These are phyloP conservation scores for Penicillium riverlandense DNA, from an alignment of 495 filamentous ascomycete genomes.

Conservation along the genomic window DNA sequence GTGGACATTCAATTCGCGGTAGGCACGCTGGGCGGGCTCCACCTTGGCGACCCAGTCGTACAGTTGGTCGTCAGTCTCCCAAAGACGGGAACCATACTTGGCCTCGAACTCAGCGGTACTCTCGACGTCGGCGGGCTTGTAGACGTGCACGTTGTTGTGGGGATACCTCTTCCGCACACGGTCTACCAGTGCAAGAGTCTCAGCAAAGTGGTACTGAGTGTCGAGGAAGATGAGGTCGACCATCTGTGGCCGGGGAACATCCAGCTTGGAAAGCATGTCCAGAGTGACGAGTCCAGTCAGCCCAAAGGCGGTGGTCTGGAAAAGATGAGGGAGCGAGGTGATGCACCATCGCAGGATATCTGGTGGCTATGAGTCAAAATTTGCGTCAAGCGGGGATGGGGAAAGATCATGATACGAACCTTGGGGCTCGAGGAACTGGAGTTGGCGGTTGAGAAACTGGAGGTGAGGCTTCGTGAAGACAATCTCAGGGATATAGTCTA, in stretches of 20 bases:
- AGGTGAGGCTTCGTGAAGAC: slow-evolving; percentile 86
- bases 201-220: slow-evolving; percentile 90
- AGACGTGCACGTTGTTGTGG: slow-evolving; percentile 73
- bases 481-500: slow-evolving; percentile 62
- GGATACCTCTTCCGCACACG: slow-evolving; percentile 70
- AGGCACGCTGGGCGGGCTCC: slow-evolving; percentile 90
- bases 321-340: slow-evolving; percentile 82
- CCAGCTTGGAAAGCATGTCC: slow-evolving; percentile 89
- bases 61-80: slow-evolving; percentile 76
- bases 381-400: slow-evolving; percentile 1
- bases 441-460: slow-evolving; percentile 79
- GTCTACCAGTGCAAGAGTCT: slow-evolving; percentile 79
- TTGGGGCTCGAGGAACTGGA: slow-evolving; percentile 73
- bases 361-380: slow-evolving; percentile 25
- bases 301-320: slow-evolving; percentile 96
- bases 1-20: slow-evolving; percentile 78
- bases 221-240: slow-evolving; percentile 96
- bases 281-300: slow-evolving; percentile 88
- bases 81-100: slow-evolving; percentile 75
- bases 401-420: slow-evolving; percentile 32
- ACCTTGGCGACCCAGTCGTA: slow-evolving; percentile 99
- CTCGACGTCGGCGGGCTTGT: slow-evolving; percentile 69
- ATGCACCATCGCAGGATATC: slow-evolving; percentile 91
- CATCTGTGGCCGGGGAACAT: slow-evolving; percentile 55
- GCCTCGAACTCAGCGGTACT: slow-evolving; percentile 69